Evolutionary conservation across 495 filamentous ascomycete genomes (phyloP).

Genomic region (Hyaloscypha hepaticicola): DNA sequence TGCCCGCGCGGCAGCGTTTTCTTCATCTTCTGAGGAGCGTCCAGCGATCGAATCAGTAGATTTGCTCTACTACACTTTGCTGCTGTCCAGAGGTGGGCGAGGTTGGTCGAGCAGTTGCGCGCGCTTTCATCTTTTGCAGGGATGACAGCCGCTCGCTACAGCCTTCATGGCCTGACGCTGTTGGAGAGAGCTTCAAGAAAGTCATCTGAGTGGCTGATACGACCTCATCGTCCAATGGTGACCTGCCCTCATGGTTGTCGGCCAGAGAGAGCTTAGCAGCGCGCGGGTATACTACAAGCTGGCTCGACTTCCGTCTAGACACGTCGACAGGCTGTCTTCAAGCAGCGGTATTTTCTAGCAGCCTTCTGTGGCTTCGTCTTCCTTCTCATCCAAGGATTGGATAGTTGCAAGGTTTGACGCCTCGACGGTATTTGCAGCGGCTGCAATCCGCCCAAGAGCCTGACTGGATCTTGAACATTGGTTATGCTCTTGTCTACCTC

Average conservation of each 20-base stretch:
- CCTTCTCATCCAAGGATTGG: slow-evolving; percentile 6
- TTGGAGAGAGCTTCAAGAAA: slow-evolving; percentile 26
- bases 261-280: slow-evolving; percentile 14
- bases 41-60: slow-evolving; percentile 26
- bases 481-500: neutral
- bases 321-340: neutral
- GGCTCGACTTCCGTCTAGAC: neutral
- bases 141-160: slow-evolving; percentile 27
- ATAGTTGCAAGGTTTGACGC: slow-evolving; percentile 8
- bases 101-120: slow-evolving; percentile 19
- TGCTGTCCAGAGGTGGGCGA: slow-evolving; percentile 7
- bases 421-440: slow-evolving; percentile 7
- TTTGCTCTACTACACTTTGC: slow-evolving; percentile 9
- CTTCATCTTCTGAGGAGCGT: slow-evolving; percentile 4
- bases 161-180: slow-evolving; percentile 1
- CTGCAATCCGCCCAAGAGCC: neutral
- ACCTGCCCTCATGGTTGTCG: neutral
- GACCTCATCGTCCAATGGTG: neutral
- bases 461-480: neutral
- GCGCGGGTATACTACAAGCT: slow-evolving; percentile 14
- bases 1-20: slow-evolving; percentile 27
- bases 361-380: slow-evolving; percentile 12
- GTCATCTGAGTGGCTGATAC: slow-evolving; percentile 27
- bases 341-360: neutral
- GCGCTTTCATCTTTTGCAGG: slow-evolving; percentile 22